Evolutionary conservation across 2,329 filamentous ascomycete species (phyloP), one percentile per base, ranked within the genome.

Genomic region (Amauroascus niger): DNA sequence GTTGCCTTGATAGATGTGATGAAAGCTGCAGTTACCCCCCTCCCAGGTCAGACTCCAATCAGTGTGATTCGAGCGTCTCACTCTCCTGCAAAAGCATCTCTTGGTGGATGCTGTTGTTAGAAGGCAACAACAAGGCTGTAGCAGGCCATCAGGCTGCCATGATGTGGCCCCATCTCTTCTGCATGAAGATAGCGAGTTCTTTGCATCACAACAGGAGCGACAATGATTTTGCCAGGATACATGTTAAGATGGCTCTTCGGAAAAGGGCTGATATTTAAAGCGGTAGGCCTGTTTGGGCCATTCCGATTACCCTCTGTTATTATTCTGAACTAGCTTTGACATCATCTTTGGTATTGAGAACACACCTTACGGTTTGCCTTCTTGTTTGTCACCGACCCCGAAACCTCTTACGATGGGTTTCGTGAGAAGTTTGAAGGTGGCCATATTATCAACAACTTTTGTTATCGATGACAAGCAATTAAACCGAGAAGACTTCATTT

Each of bases 61-160:
- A 20, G 39, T 30, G 28, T 30, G 28, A 6, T 30, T 30, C 28
- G n/a, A n/a, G n/a, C 26, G 9, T 30, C 9, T 4, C 26, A 30
- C 9, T 30, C 4, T 4, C 4, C 26, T 4, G 5, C 26, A 30
- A 40, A 40, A 18, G 5, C 37, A 40, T 40, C 18, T 40, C 5
- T 14, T 16, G 30, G n/a, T 7, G 18, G 32, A 26, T 48, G 18
- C 16, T 22, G 16, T n/a, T 35, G 20, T n/a, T 16, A 4, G 18
- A 48, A 48, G 46, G 46, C 33, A 26, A 18, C 30, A 35, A 40
- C 30, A 39, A 49, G 46, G 46, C 46, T 49, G 32, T 6, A 39
- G 20, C 11, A 22, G n/a, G 6, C 6, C 32, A 37, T 28, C 14
- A 39, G 46, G 41, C 41, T 45, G 24, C 22, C 13, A 6, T 3